These are phyloP conservation scores for Scheffersomyces lignicola DNA, from an alignment of 1,139 yeast species.

Conservation along the genomic window DNA sequence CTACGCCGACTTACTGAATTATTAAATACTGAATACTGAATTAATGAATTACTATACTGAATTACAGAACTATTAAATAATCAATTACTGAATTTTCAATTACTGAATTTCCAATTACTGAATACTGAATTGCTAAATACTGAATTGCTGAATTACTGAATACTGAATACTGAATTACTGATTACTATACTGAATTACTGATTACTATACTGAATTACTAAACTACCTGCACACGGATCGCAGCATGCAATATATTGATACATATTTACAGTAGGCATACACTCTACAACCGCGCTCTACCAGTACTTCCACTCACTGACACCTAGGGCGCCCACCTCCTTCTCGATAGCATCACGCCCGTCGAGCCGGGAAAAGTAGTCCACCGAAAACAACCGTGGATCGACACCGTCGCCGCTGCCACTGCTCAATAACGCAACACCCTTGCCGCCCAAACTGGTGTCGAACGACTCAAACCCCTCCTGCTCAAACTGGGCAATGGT, in stretches of 20 bases:
- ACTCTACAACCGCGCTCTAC: constrained; percentile 25
- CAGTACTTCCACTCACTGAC: constrained; percentile 60
- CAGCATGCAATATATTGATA: background rate
- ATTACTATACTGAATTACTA: too few relatives aligned
- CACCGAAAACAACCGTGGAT: constrained; percentile 24
- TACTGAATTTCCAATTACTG: too few relatives aligned
- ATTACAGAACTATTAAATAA: too few relatives aligned
- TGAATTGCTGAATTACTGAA: too few relatives aligned
- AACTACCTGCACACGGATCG: background rate
- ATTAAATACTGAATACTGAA: too few relatives aligned
- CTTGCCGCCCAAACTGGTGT: constrained; percentile 82
- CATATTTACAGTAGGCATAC: background rate
- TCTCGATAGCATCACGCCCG: constrained; percentile 49
- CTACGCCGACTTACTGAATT: too few relatives aligned
- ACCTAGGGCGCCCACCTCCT: constrained; percentile 40
- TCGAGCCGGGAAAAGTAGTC: constrained; percentile 37
- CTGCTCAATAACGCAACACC: constrained; percentile 66
- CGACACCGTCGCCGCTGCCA: constrained; percentile 16
- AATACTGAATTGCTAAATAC: too few relatives aligned
- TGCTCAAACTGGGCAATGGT: constrained; percentile 38
- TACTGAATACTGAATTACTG: too few relatives aligned
- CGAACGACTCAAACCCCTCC: constrained; percentile 73
- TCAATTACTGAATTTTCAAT: too few relatives aligned
- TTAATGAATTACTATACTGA: too few relatives aligned
- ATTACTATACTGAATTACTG: too few relatives aligned